Conservation (phyloP, 1,284 basidiomycete species). For the Papiliotrema fonsecae region DNA sequence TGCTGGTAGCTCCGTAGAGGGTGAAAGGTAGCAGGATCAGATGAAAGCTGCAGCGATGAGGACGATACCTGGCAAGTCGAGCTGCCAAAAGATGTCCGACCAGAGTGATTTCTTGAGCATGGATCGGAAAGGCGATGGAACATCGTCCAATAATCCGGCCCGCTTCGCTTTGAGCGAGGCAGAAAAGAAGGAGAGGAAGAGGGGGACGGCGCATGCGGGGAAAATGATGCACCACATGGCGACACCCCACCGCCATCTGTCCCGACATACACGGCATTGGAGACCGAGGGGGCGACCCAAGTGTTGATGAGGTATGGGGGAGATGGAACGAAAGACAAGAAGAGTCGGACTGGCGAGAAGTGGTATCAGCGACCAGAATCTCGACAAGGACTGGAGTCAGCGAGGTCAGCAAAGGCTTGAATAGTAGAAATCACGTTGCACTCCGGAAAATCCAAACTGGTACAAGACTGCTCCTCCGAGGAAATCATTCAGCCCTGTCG, state of each 20-base stretch:
- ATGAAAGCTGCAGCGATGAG: constrained; percentile 42
- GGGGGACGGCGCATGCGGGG: constrained; percentile 32
- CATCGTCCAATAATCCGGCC: constrained; percentile 31
- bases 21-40: constrained; percentile 49
- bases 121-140: constrained; percentile 32
- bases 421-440: constrained; percentile 15
- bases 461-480: constrained; percentile 45
- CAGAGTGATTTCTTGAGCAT: constrained; percentile 14
- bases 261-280: background rate
- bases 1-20: constrained; percentile 38
- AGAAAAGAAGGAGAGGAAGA: constrained; percentile 35
- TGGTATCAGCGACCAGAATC: constrained; percentile 46
- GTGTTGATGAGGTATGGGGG: constrained; percentile 38
- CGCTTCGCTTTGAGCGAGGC: constrained; percentile 31
- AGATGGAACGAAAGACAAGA: constrained; percentile 46
- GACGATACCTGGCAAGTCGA: constrained; percentile 47
- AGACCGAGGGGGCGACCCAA: constrained; percentile 13
- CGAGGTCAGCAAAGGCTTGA: background rate
- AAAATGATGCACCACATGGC: constrained; percentile 13
- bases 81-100: constrained; percentile 46
- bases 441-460: constrained; percentile 36
- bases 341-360: constrained; percentile 41
- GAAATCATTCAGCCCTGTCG: constrained; percentile 36
- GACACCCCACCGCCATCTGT: constrained; percentile 6
- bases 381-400: constrained; percentile 29